Conservation (phyloP, 768 basidiomycete species). For the Scleroderma bovista region DNA sequence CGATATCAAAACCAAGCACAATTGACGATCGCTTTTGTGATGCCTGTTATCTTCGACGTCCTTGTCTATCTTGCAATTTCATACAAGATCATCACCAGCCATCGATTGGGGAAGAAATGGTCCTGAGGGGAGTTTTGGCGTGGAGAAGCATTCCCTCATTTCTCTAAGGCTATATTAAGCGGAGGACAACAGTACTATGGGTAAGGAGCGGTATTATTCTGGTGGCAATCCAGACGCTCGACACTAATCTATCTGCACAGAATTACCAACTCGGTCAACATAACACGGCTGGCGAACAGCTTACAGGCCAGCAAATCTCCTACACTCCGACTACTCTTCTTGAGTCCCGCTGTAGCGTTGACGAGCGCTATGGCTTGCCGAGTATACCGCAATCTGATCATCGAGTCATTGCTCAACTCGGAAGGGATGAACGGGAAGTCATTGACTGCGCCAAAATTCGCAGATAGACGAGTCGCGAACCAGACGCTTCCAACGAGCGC, state of each 20-base stretch:
- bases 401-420: slow-evolving; percentile 4
- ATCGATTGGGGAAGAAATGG: slow-evolving; percentile 7
- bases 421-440: too few relatives aligned
- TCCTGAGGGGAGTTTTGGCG: slow-evolving; percentile 16
- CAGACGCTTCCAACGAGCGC: too few relatives aligned
- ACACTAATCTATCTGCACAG: slow-evolving; percentile 13
- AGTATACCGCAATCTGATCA: slow-evolving; percentile 31
- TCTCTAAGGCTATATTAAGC: slow-evolving; percentile 30
- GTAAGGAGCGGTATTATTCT: slow-evolving; percentile 15
- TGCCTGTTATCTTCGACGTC: slow-evolving; percentile 28
- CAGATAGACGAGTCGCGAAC: too few relatives aligned
- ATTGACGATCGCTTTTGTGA: slow-evolving; percentile 23
- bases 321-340: slow-evolving; percentile 18
- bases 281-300: slow-evolving; percentile 19
- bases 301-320: slow-evolving; percentile 15
- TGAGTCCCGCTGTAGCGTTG: slow-evolving; percentile 25
- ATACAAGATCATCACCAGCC: slow-evolving; percentile 21
- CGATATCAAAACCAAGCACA: slow-evolving; percentile 17
- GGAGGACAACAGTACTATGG: slow-evolving; percentile 36
- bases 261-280: slow-evolving; percentile 28
- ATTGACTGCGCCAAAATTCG: too few relatives aligned
- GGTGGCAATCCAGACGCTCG: neutral
- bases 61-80: slow-evolving; percentile 31
- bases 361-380: slow-evolving; percentile 30
- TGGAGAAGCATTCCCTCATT: slow-evolving; percentile 22